Evolutionary conservation across 1,284 basidiomycete genomes (phyloP).

Genomic region (Malassezia sympodialis): DNA sequence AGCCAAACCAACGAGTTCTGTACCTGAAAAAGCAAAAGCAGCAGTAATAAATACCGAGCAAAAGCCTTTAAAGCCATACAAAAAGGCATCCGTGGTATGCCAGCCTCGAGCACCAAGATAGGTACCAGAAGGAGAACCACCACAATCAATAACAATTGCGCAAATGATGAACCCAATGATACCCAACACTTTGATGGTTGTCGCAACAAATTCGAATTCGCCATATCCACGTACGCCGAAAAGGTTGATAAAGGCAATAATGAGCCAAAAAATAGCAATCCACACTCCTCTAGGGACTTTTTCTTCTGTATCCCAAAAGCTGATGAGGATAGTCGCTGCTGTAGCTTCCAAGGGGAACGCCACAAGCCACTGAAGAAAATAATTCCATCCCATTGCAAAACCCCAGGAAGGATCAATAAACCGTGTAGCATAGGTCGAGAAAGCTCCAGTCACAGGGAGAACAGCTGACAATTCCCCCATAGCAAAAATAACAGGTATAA

Average conservation of each 20-base stretch:
- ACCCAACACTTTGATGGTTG: constrained; percentile 41
- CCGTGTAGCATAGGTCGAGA: constrained; percentile 41
- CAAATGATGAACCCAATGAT: constrained; percentile 43
- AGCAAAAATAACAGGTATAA: constrained; percentile 49
- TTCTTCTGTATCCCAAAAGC: constrained; percentile 35
- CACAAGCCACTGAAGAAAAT: constrained; percentile 43
- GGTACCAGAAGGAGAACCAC: constrained; percentile 29
- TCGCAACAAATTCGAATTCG: constrained; percentile 38
- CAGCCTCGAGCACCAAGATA: constrained; percentile 25
- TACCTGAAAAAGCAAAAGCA: constrained; percentile 32
- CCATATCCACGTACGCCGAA: constrained; percentile 45
- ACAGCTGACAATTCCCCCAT: constrained; percentile 41
- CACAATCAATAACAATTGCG: constrained; percentile 39
- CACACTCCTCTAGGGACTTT: constrained; percentile 30
- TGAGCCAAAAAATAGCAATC: constrained; percentile 32
- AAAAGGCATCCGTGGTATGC: constrained; percentile 22
- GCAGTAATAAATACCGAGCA: constrained; percentile 28
- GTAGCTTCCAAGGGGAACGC: constrained; percentile 39
- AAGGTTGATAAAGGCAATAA: constrained; percentile 36
- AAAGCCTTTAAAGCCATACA: constrained; percentile 33
- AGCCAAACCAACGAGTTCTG: constrained; percentile 58
- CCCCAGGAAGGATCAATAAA: constrained; percentile 43
- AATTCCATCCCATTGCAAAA: constrained; percentile 44
- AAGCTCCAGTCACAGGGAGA: constrained; percentile 42
- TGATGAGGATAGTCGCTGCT: constrained; percentile 39